phyloP scores from a whole-genome alignment of 2,329 filamentous ascomycete genomes.

The Epichloe typhina region DNA sequence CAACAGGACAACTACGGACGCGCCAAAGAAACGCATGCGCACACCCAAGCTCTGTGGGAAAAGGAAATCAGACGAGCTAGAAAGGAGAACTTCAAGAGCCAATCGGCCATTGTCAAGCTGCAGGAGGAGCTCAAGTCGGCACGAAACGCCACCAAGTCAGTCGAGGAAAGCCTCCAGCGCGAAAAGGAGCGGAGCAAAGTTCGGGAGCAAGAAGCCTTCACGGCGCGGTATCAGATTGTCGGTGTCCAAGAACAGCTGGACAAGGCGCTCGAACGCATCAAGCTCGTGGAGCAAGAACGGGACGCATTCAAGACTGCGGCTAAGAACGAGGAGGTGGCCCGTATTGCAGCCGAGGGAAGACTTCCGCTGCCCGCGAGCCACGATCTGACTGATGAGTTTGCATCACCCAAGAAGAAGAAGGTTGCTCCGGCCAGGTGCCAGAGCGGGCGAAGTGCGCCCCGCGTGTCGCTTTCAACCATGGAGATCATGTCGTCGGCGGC shows the following conservation, averaged over 20 bases:
- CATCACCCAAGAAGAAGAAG: constrained; percentile 40
- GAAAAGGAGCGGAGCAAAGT: constrained; percentile 49
- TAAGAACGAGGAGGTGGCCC: constrained; percentile 59
- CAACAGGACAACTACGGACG: constrained; percentile 55
- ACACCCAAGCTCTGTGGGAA: constrained; percentile 56
- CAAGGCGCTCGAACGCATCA: constrained; percentile 48
- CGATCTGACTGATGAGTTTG: constrained; percentile 47
- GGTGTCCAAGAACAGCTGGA: constrained; percentile 54
- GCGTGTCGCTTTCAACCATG: constrained; percentile 32
- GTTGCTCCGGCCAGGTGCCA: constrained; percentile 10
- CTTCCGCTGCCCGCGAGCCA: constrained; percentile 47
- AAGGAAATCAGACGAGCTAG: constrained; percentile 57
- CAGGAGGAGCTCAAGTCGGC: constrained; percentile 59
- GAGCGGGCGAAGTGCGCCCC: constrained; percentile 25
- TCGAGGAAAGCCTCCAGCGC: constrained; percentile 45
- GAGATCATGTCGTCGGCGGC: constrained; percentile 41
- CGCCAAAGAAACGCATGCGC: constrained; percentile 54
- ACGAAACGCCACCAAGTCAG: constrained; percentile 37
- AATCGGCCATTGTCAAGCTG: constrained; percentile 54
- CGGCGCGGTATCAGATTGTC: constrained; percentile 51
- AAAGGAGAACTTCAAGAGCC: constrained; percentile 65
- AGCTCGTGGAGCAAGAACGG: constrained; percentile 58
- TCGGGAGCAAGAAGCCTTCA: constrained; percentile 57
- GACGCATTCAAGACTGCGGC: constrained; percentile 60
- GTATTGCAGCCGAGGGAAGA: constrained; percentile 58